These are phyloP conservation scores for Carex pumila DNA, from an alignment of 176 grass and related monocot genomes.

Conservation along the genomic window DNA sequence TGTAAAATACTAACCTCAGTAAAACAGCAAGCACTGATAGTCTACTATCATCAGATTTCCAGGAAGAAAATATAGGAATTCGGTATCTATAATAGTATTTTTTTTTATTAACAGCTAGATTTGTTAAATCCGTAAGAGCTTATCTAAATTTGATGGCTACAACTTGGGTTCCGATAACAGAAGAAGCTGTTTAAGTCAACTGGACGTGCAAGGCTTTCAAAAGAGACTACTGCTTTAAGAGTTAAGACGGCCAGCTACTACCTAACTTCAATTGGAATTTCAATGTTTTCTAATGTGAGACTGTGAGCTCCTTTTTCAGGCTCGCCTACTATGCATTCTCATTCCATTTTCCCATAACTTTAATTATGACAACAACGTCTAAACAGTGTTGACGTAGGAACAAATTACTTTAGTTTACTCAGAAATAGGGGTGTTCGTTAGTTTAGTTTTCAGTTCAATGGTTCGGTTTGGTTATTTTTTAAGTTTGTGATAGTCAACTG, in stretches of 20 bases:
- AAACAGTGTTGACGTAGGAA: too few species aligned
- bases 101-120: too few species aligned
- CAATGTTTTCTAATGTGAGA: not conserved
- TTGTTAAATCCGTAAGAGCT: not conserved
- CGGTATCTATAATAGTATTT: too few species aligned
- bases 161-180: not conserved
- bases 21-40: not conserved
- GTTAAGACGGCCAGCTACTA: not conserved
- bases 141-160: not conserved
- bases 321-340: too few species aligned
- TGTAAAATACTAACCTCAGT: not conserved
- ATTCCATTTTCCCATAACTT: too few species aligned
- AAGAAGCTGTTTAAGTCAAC: not conserved
- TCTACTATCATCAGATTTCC: not conserved
- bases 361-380: too few species aligned
- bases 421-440: too few species aligned
- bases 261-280: slow-evolving; percentile 2
- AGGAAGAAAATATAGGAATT: not conserved
- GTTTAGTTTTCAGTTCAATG: too few species aligned
- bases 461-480: too few species aligned
- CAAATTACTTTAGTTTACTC: too few species aligned
- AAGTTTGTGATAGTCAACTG: too few species aligned
- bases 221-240: not conserved
- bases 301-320: not conserved
- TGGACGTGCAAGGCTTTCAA: not conserved